phyloP scores from a whole-genome alignment of 1,284 basidiomycete species.

The Athelia psychrophila region DNA sequence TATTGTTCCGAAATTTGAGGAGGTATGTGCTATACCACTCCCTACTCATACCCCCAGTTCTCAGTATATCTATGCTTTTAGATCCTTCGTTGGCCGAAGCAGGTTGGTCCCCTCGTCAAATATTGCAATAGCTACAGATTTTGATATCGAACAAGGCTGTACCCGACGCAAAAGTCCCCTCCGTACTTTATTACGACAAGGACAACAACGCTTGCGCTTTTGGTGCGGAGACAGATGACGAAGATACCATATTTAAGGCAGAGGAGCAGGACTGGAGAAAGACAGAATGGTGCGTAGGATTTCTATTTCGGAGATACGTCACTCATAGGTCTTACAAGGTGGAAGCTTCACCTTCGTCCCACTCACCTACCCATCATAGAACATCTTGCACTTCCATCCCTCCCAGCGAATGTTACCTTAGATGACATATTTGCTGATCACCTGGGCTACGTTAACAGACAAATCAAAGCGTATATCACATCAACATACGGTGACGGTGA shows the following conservation, averaged over 20 bases:
- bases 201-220: constrained; percentile 7
- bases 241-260: constrained; percentile 6
- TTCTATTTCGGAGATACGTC: background rate
- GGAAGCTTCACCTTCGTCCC: constrained; percentile 20
- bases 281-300: constrained; percentile 3
- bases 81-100: constrained; percentile 6
- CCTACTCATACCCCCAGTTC: background rate
- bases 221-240: constrained; percentile 20
- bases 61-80: background rate
- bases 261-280: constrained; percentile 3
- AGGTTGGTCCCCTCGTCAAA: background rate
- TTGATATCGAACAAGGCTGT: background rate
- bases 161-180: constrained; percentile 19
- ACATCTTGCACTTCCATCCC: constrained; percentile 3
- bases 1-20: constrained; percentile 9
- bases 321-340: constrained; percentile 12
- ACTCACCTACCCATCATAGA: constrained; percentile 10
- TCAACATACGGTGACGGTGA: constrained; percentile 8
- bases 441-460: constrained; percentile 15
- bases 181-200: constrained; percentile 18
- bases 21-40: background rate
- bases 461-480: constrained; percentile 11
- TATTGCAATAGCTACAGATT: background rate
- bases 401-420: constrained; percentile 11
- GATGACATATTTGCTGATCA: constrained; percentile 16